Evolutionary conservation across 1,284 basidiomycete species (phyloP), one percentile per base, ranked within the genome.

Genomic region (Moesziomyces antarcticus): DNA sequence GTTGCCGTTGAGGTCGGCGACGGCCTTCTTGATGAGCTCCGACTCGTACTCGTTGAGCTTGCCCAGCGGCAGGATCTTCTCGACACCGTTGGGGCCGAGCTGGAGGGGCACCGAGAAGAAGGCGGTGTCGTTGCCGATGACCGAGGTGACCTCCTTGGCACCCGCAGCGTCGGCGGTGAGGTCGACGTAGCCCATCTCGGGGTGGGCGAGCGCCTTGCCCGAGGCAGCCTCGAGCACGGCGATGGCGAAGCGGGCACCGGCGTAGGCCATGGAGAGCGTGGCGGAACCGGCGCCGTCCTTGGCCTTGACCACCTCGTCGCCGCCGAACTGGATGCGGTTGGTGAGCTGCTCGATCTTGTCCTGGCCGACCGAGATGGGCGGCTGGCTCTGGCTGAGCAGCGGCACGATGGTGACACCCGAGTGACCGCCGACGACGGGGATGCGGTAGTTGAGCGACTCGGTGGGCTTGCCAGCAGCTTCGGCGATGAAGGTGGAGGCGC

Each of bases 361-460:
- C 68, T 81, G 73, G 58, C 73, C 76, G n/a, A 82, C 69, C 43
- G 63, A 52, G 50, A 79, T 65, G 20, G 60, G 45, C 3, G 83
- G 83, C 51, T 77, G 55, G 48, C 88, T 88, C 87, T 98, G 96
- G 46, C 92, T 93, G 81, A 99, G 90, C 50, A 99, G 88, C 45
- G 96, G 96, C 24, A 99, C 91, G 84, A 99, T 99, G 67, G 96
- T 99, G 49, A 91, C 88, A 78, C 97, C 96, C 47, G 92, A 93
- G 90, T 99, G 96, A 48, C 97, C 96, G 82, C 97, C 96, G 63
- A 98, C 87, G 76, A 98, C 95, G 66, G 94, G 92, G 72, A 98
- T 89, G 50, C 88, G 86, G 76, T 71, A 82, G 63, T 73, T 74
- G 59, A 69, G 72, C 41, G 87, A 89, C 37, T 88, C 85, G 64